Percentiles rank a stretch among this genome's conserved stretches.
Conservation (phyloP, 768 basidiomycete genomes). For the Xerocomellus dryophilus region DNA sequence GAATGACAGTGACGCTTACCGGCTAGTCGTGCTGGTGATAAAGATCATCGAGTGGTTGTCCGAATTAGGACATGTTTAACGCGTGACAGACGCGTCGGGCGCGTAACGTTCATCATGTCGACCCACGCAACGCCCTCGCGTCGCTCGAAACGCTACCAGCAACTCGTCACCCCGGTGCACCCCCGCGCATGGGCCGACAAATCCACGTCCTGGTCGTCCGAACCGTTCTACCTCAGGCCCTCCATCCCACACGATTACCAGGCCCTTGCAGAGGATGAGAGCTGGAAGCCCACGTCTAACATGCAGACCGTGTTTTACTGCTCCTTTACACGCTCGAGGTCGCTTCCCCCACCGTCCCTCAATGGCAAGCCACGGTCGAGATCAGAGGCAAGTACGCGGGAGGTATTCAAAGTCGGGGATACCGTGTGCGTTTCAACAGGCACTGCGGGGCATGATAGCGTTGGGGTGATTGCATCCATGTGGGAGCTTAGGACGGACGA, state of each 20-base stretch:
- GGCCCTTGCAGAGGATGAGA: constrained; percentile 25
- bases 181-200: constrained; percentile 28
- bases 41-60: background rate
- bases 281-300: constrained; percentile 18
- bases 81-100: constrained; percentile 22
- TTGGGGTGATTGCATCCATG: constrained; percentile 69
- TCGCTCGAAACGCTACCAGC: constrained; percentile 38
- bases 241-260: constrained; percentile 28
- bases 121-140: constrained; percentile 32
- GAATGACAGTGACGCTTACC: constrained; percentile 9
- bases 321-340: constrained; percentile 26
- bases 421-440: constrained; percentile 57
- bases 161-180: constrained; percentile 29
- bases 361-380: constrained; percentile 13
- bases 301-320: constrained; percentile 29
- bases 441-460: constrained; percentile 47
- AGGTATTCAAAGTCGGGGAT: constrained; percentile 57
- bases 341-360: constrained; percentile 14
- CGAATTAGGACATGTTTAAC: constrained; percentile 7
- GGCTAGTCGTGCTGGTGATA: constrained; percentile 4
- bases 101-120: constrained; percentile 10
- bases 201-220: constrained; percentile 27
- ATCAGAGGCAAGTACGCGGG: constrained; percentile 11
- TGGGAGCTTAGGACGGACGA: constrained; percentile 48
- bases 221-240: constrained; percentile 21